Percentiles rank a stretch among this genome's conserved stretches.
Evolutionary conservation across 352 stramenopile species (phyloP).

Genomic region (Phytophthora pini): DNA sequence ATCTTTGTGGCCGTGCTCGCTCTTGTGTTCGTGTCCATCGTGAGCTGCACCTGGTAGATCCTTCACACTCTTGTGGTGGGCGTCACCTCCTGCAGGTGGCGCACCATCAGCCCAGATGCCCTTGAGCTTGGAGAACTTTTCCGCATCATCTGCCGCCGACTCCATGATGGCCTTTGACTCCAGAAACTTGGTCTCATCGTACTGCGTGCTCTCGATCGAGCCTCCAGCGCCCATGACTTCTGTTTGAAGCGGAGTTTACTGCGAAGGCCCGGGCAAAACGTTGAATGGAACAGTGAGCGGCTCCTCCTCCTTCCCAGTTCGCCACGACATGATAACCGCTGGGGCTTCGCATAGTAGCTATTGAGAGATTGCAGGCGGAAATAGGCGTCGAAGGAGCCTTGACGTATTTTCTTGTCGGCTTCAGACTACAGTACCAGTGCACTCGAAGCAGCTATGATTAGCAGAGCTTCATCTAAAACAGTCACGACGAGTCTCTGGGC

Average conservation of each 20-base stretch:
- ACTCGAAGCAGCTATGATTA: not conserved
- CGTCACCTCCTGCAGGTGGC: constrained; percentile 18
- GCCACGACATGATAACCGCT: constrained; percentile 6
- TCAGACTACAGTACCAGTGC: not conserved
- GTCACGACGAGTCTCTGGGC: not conserved
- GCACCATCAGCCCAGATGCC: constrained; percentile 56
- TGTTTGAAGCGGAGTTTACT: constrained; percentile 10
- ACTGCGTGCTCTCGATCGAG: constrained; percentile 67
- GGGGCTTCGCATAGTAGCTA: constrained; percentile 4
- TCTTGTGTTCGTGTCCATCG: constrained; percentile 5
- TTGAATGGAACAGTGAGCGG: constrained; percentile 21
- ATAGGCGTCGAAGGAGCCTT: constrained; percentile 8
- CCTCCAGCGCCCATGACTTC: constrained; percentile 50
- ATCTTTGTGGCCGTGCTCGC: constrained; percentile 5
- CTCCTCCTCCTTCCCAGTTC: not conserved
- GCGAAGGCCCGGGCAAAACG: constrained; percentile 28
- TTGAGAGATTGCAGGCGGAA: constrained; percentile 20
- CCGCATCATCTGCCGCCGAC: constrained; percentile 56
- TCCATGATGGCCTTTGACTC: constrained; percentile 77
- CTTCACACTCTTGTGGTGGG: constrained; percentile 32
- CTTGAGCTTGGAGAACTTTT: constrained; percentile 80
- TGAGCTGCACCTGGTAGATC: not conserved
- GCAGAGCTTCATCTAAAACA: not conserved
- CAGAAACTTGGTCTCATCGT: constrained; percentile 70
- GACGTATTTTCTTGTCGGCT: constrained; percentile 5